Conservation (phyloP, 345 rosid species). For the Cardiospermum halicacabum region DNA sequence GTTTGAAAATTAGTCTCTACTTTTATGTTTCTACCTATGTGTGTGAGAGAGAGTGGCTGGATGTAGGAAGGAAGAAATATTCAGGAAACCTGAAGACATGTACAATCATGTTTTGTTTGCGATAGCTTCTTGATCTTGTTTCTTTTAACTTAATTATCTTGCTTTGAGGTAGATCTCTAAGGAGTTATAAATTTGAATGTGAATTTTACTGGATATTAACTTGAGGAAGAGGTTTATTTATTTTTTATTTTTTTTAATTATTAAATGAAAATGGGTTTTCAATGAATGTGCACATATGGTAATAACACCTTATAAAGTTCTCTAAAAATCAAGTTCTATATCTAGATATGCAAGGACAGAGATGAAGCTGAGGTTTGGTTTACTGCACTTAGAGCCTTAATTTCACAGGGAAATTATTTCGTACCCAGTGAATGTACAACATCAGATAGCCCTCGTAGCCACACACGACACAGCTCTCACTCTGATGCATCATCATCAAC, state of each 20-base stretch:
- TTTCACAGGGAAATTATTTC: slow-evolving; percentile 33
- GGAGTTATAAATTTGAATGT: not conserved
- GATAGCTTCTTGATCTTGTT: not conserved
- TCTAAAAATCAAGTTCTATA: slow-evolving; percentile 11
- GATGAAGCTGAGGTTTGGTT: slow-evolving; percentile 76
- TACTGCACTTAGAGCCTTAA: slow-evolving; percentile 46
- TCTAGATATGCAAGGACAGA: slow-evolving; percentile 70
- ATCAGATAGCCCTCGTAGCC: slow-evolving; percentile 36
- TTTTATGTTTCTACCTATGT: not conserved
- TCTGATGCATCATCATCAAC: slow-evolving; percentile 35
- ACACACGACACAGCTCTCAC: slow-evolving; percentile 38
- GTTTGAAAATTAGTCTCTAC: not conserved
- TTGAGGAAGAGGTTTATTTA: not conserved
- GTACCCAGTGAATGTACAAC: slow-evolving; percentile 41
- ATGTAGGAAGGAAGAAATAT: not conserved
- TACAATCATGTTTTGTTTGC: not conserved
- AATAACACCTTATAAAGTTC: slow-evolving; percentile 5
- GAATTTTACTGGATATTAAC: not conserved
- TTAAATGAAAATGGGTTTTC: not conserved
- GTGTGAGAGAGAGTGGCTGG: not conserved
- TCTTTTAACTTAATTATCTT: not conserved
- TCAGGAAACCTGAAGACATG: not conserved
- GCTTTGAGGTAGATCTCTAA: not conserved
- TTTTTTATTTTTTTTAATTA: not conserved
- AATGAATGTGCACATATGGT: not conserved